Evolutionary conservation across 352 stramenopile genomes (phyloP).

Genomic region (Phytophthora citricola): DNA sequence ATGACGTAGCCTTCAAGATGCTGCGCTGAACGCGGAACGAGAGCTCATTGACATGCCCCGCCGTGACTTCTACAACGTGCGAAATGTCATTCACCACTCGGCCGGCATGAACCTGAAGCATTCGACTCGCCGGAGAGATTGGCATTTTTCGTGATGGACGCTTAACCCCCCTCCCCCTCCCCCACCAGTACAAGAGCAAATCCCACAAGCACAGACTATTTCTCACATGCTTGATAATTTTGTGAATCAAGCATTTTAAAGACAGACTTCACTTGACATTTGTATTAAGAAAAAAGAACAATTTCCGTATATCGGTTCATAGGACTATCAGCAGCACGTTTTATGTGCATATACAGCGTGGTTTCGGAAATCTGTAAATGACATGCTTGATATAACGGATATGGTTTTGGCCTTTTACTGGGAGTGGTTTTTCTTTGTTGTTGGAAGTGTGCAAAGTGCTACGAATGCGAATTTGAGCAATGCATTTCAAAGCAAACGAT

Average conservation of each 20-base stretch:
- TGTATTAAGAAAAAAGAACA: background rate
- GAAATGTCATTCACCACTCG: too few species aligned
- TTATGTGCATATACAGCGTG: conserved; percentile 2
- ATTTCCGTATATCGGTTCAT: background rate
- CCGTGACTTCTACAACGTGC: too few species aligned
- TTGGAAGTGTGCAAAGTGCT: background rate
- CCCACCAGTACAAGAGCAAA: background rate
- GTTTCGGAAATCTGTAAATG: background rate
- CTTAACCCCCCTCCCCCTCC: too few species aligned
- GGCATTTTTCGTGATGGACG: too few species aligned
- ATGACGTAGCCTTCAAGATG: too few species aligned
- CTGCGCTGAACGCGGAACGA: too few species aligned
- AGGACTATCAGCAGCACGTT: background rate
- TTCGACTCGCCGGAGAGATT: too few species aligned
- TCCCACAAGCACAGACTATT: too few species aligned
- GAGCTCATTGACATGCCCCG: too few species aligned
- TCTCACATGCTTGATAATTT: too few species aligned
- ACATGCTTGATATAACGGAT: conserved; percentile 3
- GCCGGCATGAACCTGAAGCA: too few species aligned
- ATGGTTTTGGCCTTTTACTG: background rate
- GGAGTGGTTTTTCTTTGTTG: background rate
- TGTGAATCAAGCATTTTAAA: background rate
- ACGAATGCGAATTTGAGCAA: background rate
- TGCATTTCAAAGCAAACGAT: background rate
- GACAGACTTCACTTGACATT: conserved; percentile 1